These are phyloP conservation scores for Acacia melanoxylon DNA, from an alignment of 306 rosid genomes.

Conservation along the genomic window DNA sequence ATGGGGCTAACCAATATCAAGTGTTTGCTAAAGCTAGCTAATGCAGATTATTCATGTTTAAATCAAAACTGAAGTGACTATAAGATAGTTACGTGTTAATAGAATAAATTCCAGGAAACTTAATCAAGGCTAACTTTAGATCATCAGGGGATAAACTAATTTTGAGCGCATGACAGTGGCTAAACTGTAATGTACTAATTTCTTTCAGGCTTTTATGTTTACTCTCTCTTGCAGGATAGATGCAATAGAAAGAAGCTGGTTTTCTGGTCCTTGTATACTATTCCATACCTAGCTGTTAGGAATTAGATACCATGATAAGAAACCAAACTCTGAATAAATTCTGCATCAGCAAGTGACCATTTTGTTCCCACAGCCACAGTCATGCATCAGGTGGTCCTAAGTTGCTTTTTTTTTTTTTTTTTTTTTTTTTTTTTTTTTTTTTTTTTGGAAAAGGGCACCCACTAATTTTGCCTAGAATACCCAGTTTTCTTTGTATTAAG, in stretches of 20 bases:
- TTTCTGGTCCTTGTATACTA: constrained; percentile 12
- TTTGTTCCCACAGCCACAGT: constrained; percentile 24
- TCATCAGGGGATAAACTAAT: neutral
- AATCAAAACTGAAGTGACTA: neutral
- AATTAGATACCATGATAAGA: constrained; percentile 19
- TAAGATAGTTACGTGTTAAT: neutral
- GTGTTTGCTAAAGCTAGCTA: neutral
- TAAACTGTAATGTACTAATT: neutral
- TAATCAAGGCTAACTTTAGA: neutral
- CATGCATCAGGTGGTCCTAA: neutral
- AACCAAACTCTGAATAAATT: constrained; percentile 19
- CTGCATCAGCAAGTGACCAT: constrained; percentile 23
- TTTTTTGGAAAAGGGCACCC: neutral
- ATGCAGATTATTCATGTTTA: neutral
- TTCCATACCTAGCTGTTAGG: constrained; percentile 14
- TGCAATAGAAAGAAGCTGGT: neutral
- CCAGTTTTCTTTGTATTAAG: neutral
- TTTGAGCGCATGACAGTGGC: too few species aligned
- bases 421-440: neutral
- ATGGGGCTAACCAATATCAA: neutral
- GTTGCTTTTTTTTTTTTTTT: neutral
- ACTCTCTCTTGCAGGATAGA: constrained; percentile 29
- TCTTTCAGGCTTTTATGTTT: constrained; percentile 2
- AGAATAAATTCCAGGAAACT: neutral
- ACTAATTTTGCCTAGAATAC: neutral